These are phyloP conservation scores for Penicillium argentinense DNA, from an alignment of 495 filamentous ascomycete species.

Conservation along the genomic window DNA sequence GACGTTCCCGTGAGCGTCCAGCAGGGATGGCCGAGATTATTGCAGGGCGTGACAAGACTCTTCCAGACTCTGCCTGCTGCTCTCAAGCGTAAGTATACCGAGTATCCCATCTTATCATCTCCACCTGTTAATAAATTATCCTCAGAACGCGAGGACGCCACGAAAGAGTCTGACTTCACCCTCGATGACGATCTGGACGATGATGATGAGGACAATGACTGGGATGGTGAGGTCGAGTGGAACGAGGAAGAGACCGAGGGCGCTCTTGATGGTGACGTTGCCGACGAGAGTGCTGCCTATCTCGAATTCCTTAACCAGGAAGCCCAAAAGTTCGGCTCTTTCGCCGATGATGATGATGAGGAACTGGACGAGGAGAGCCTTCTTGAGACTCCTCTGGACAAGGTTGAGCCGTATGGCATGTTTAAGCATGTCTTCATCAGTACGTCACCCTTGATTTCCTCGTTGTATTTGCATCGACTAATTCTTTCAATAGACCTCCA, in stretches of 20 bases:
- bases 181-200: constrained; percentile 75
- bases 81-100: constrained; percentile 64
- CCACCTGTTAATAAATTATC: constrained; percentile 15
- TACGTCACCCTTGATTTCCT: constrained; percentile 48
- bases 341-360: constrained; percentile 76
- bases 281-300: constrained; percentile 91
- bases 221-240: constrained; percentile 68
- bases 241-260: constrained; percentile 62
- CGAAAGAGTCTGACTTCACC: constrained; percentile 81
- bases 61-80: constrained; percentile 91
- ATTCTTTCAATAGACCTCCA: constrained; percentile 65
- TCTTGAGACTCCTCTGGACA: constrained; percentile 90
- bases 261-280: constrained; percentile 60
- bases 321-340: constrained; percentile 77
- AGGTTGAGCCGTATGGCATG: constrained; percentile 86
- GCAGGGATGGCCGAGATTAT: constrained; percentile 92
- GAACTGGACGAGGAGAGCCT: constrained; percentile 88
- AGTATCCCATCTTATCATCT: not conserved
- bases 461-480: constrained; percentile 12
- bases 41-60: constrained; percentile 85
- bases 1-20: constrained; percentile 86
- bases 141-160: constrained; percentile 83
- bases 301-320: constrained; percentile 94
- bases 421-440: constrained; percentile 80
- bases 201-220: constrained; percentile 68